phyloP scores from a whole-genome alignment of 257 asterid species.

The Perilla frutescens region DNA sequence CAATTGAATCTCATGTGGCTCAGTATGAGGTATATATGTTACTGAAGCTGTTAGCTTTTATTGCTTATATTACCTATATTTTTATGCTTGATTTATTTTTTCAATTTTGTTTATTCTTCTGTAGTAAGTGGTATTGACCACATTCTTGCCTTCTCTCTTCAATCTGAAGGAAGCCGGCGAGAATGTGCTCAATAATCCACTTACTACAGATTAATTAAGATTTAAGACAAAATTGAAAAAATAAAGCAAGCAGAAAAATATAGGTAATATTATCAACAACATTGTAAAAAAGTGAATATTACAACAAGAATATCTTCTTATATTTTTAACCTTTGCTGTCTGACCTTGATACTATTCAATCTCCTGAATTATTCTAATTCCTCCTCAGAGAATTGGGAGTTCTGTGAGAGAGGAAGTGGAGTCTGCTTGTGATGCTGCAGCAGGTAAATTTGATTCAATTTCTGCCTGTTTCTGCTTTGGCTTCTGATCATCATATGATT shows the following conservation, averaged over 20 bases:
- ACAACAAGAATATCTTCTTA: not conserved
- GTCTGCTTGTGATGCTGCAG: constrained; percentile 66
- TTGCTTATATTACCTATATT: constrained; percentile 17
- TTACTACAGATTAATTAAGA: no score
- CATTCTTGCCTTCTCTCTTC: constrained; percentile 15
- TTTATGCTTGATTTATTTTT: constrained; percentile 31
- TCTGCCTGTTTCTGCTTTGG: constrained; percentile 27
- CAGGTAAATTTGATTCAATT: constrained; percentile 59
- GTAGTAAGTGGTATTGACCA: not conserved
- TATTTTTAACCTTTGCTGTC: constrained; percentile 11
- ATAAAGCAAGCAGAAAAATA: no score
- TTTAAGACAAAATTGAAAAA: no score
- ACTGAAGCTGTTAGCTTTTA: constrained; percentile 20
- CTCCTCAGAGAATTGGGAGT: constrained; percentile 67
- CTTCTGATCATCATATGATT: constrained; percentile 27
- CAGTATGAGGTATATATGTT: constrained; percentile 67
- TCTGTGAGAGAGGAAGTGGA: constrained; percentile 78
- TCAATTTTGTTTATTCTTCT: constrained; percentile 1
- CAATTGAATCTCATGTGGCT: constrained; percentile 64
- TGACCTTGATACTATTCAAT: constrained; percentile 17
- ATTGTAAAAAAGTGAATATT: constrained; percentile 11
- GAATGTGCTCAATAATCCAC: no score
- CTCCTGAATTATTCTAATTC: constrained; percentile 24
- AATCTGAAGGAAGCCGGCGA: not conserved
- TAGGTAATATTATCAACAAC: no score